Evolutionary conservation across 2,329 filamentous ascomycete species (phyloP).

Genomic region (Microcyclosporella mali): DNA sequence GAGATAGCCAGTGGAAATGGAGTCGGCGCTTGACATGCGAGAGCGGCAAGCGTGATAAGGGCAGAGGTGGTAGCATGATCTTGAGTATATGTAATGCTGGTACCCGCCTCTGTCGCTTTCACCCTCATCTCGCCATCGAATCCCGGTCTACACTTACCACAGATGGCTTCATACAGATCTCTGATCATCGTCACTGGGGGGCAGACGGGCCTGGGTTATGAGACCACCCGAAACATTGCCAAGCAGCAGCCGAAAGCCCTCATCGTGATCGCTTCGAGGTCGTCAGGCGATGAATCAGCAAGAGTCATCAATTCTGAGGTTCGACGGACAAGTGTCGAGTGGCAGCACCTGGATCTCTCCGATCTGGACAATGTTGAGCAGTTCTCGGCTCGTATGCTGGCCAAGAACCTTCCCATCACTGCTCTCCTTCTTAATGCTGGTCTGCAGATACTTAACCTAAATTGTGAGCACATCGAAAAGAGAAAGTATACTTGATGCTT

Average conservation of each 20-base stretch:
- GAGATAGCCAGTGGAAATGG: no score
- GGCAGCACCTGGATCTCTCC: constrained; percentile 45
- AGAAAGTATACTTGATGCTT: no score
- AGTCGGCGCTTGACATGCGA: no score
- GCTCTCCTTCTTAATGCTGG: constrained; percentile 41
- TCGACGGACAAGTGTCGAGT: constrained; percentile 38
- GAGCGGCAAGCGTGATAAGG: no score
- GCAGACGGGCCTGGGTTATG: constrained; percentile 41
- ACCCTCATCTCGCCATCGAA: no score
- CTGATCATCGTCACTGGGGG: constrained; percentile 42
- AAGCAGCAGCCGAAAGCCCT: constrained; percentile 36
- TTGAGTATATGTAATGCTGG: no score
- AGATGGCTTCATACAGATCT: constrained; percentile 3
- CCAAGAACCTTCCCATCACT: constrained; percentile 32
- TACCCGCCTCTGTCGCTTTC: no score
- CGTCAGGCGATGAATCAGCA: constrained; percentile 38
- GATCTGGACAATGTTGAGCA: constrained; percentile 44
- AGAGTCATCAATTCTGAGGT: constrained; percentile 40
- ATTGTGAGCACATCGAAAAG: constrained; percentile 1
- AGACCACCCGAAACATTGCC: constrained; percentile 38
- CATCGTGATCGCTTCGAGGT: constrained; percentile 42
- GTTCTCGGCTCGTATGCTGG: constrained; percentile 32
- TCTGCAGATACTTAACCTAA: constrained; percentile 23
- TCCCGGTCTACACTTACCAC: not conserved
- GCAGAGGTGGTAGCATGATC: no score